Percentiles rank a stretch among this genome's conserved stretches.
Conservation (phyloP, 768 basidiomycete species). For the Boletales sp. region DNA sequence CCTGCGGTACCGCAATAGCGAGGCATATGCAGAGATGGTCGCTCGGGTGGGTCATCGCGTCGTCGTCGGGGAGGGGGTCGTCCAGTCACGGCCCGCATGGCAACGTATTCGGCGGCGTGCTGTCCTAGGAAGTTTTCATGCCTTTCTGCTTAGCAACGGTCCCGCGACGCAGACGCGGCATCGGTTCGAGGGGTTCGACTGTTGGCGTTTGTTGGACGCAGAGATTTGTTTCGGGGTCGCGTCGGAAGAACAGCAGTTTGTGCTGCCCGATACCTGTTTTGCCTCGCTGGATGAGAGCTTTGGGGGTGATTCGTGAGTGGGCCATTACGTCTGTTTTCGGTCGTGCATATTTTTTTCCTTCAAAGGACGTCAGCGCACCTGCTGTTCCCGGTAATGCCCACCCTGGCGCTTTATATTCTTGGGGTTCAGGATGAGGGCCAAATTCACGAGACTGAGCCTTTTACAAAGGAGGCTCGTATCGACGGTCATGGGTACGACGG, state of each 20-base stretch:
- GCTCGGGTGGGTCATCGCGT: slow-evolving; percentile 22
- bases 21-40: slow-evolving; percentile 41
- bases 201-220: slow-evolving; percentile 45
- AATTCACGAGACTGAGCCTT: slow-evolving; percentile 6
- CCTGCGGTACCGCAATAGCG: slow-evolving; percentile 55
- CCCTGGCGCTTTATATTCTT: slow-evolving; percentile 51
- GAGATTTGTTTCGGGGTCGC: slow-evolving; percentile 56
- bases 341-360: not conserved
- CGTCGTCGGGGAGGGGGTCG: slow-evolving; percentile 19
- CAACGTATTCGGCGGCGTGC: slow-evolving; percentile 27
- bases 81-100: slow-evolving; percentile 20
- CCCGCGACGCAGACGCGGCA: not conserved
- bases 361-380: slow-evolving; percentile 45
- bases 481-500: slow-evolving; percentile 7
- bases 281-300: slow-evolving; percentile 51
- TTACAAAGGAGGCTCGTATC: not conserved
- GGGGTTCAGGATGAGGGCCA: slow-evolving; percentile 27
- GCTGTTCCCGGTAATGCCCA: slow-evolving; percentile 56
- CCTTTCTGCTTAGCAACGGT: slow-evolving; percentile 23
- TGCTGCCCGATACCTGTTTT: slow-evolving; percentile 52
- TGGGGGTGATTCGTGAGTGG: slow-evolving; percentile 26
- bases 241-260: slow-evolving; percentile 52
- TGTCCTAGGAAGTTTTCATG: slow-evolving; percentile 25
- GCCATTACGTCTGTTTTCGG: not conserved
- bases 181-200: slow-evolving; percentile 32